Evolutionary conservation across 2,329 filamentous ascomycete species (phyloP).

Genomic region (Intubia oerlemansii): DNA sequence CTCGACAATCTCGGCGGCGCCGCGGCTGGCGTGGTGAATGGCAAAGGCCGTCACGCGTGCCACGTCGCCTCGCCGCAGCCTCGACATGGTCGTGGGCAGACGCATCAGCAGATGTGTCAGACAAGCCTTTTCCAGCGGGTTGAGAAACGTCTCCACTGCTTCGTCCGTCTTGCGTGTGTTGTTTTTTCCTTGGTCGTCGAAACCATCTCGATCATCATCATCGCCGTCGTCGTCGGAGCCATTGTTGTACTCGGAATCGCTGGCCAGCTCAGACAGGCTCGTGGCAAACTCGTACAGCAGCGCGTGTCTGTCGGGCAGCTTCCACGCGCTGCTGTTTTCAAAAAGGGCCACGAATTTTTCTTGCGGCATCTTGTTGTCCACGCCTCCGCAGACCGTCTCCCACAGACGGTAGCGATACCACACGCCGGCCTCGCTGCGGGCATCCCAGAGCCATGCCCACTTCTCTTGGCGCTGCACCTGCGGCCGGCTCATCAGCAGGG

Average conservation of each 20-base stretch:
- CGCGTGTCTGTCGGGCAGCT: constrained; percentile 46
- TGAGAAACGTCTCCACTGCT: constrained; percentile 38
- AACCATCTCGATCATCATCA: constrained; percentile 22
- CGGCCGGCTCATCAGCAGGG: constrained; percentile 68
- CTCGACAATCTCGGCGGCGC: constrained; percentile 79
- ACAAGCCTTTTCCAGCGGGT: constrained; percentile 66
- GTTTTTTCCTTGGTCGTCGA: constrained; percentile 45
- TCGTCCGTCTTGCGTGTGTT: too few relatives aligned
- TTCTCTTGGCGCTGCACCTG: constrained; percentile 72
- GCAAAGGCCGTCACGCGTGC: constrained; percentile 75
- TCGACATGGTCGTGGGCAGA: constrained; percentile 53
- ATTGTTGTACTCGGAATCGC: constrained; percentile 64
- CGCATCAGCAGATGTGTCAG: constrained; percentile 67
- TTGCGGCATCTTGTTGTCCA: too few relatives aligned
- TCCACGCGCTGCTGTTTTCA: constrained; percentile 59
- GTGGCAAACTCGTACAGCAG: constrained; percentile 70
- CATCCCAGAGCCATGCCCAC: constrained; percentile 89
- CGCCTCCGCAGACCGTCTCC: constrained; percentile 39
- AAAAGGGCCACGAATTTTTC: constrained; percentile 48
- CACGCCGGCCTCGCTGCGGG: constrained; percentile 54
- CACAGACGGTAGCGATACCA: constrained; percentile 91
- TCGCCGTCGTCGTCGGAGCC: constrained; percentile 77
- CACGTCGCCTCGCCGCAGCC: constrained; percentile 64
- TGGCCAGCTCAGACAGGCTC: constrained; percentile 55
- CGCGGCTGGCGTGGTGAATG: constrained; percentile 65